Evolutionary conservation across 2,329 filamentous ascomycete species (phyloP).

Genomic region (Reticulascus tulasneorum): DNA sequence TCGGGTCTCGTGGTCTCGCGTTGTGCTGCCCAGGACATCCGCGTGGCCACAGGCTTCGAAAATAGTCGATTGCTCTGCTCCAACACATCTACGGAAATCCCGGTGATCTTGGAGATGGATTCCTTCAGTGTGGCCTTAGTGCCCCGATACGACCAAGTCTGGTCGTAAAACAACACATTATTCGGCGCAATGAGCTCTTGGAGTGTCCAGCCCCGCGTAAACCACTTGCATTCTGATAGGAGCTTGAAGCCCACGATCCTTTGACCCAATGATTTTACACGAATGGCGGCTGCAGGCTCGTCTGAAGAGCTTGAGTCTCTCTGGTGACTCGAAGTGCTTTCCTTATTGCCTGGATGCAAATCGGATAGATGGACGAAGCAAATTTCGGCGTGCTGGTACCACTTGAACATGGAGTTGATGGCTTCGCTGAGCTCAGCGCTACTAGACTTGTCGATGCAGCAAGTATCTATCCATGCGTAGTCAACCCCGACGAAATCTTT

Average conservation of each 20-base stretch:
- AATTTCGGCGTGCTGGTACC: conserved; percentile 27
- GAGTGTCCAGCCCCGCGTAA: conserved; percentile 5
- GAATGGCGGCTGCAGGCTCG: too few species aligned
- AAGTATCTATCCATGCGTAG: conserved; percentile 2
- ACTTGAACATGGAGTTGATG: conserved; percentile 21
- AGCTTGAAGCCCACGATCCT: too few species aligned
- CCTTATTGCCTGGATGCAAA: conserved; percentile 11
- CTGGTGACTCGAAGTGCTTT: too few species aligned
- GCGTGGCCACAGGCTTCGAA: accelerated
- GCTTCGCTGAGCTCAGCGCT: conserved; percentile 16
- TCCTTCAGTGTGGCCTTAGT: conserved; percentile 11
- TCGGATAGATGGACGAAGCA: conserved; percentile 29
- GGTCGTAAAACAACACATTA: conserved; percentile 16
- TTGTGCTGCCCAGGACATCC: conserved; percentile 22
- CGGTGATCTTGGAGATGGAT: conserved; percentile 22
- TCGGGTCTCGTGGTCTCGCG: conserved; percentile 16
- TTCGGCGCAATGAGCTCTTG: conserved; percentile 17
- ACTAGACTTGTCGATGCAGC: conserved; percentile 1
- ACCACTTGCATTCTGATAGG: neutral
- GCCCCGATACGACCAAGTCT: conserved; percentile 15
- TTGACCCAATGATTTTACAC: too few species aligned
- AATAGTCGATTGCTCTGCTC: neutral
- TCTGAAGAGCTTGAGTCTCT: too few species aligned
- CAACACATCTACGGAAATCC: conserved; percentile 9
- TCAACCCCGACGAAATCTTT: too few species aligned